phyloP scores from a whole-genome alignment of 2,329 filamentous ascomycete genomes.

The Claviceps arundinis region DNA sequence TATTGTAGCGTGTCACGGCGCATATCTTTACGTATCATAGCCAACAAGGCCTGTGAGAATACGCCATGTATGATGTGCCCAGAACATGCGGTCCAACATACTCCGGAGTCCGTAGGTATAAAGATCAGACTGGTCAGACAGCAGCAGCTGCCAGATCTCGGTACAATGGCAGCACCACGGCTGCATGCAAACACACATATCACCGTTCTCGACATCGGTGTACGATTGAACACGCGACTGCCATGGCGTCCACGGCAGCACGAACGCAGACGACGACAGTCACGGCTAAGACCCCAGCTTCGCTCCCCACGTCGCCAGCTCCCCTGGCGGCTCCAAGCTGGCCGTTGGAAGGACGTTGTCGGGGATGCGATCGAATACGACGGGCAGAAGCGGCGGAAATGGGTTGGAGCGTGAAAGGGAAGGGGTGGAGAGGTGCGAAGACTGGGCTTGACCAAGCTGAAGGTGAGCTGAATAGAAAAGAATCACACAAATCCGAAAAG shows the following conservation, averaged over 20 bases:
- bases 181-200: background rate
- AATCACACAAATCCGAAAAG: background rate
- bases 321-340: background rate
- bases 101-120: too few relatives aligned
- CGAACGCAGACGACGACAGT: background rate
- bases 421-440: background rate
- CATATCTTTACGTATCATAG: background rate
- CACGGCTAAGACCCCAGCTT: background rate
- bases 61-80: background rate
- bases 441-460: background rate
- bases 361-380: slow-evolving; percentile 5
- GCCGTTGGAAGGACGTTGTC: slow-evolving; percentile 2
- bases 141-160: background rate
- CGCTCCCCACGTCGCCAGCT: background rate
- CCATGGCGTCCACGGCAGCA: background rate
- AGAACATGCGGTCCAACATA: background rate
- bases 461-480: background rate
- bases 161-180: background rate
- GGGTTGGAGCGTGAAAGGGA: background rate
- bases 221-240: too few relatives aligned
- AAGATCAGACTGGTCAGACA: too few relatives aligned
- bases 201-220: too few relatives aligned
- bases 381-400: background rate
- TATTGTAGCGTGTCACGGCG: too few relatives aligned
- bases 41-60: background rate